Base-by-base conservation (phyloP, 805 yeast genomes). In the Cyberlindnera samutprakarnensis region DNA sequence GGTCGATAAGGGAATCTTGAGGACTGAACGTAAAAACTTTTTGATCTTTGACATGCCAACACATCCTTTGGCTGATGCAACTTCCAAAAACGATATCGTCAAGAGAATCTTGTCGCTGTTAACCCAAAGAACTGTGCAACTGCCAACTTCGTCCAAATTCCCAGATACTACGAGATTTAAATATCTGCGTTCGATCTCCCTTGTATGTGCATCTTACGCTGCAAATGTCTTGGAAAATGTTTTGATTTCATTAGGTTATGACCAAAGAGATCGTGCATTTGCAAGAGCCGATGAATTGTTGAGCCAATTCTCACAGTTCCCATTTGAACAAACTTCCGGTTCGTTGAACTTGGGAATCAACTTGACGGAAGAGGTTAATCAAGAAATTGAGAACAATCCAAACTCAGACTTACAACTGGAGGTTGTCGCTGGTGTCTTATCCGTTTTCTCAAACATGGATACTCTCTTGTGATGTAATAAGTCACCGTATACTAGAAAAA, bases 31-130 rank as follows among this genome's bases (percentile, higher is more conserved):
- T 57, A 86, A 88, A 56, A 92, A 86, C 62, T 92, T 92, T 55
- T 75, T 92, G 50, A 64, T 92, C 33, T 92, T 92, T 49, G 98
- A 92, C 58, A 92, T 92, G 96, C 95, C 98, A 19, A 92, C 98
- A 7, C 98, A 94, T 59, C 98, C 98, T 7, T 74, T 92, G 11
- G 80, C 88, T 20, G 98, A 92, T 57, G 70, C 80, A 27, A 64
- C 75, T 42, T 78, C 94, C 30, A 92, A 92, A 59, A 94, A 85
- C 44, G 76, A 78, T 34, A 71, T 92, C 35, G 76, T 78, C 35
- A 68, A 75, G 37, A 72, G 96, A 47, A 74, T 86, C 18, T 62
- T 87, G 40, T 68, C 71, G 27, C 54, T 86, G 30, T 66, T 92
- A 46, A 75, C 85, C 7, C 66, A 79, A 22, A 76, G 95, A 59